A percentile compares a stretch with the other conserved stretches of the same genome.
Conservation (phyloP, 345 rosid genomes). For the Viola odorata region DNA sequence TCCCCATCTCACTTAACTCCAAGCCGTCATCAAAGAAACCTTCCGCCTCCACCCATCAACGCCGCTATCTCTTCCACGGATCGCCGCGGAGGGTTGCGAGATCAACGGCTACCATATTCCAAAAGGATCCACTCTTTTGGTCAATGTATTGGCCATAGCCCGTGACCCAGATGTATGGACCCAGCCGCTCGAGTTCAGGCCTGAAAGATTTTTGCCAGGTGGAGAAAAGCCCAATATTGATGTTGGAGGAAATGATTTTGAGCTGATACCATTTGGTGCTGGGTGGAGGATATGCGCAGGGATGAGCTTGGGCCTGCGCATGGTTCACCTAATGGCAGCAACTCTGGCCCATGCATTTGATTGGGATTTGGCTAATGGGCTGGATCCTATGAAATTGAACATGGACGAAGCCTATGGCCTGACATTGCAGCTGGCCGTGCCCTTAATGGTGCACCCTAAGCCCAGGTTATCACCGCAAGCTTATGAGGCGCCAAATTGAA, state of each 20-base stretch:
- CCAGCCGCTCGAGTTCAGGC: constrained; percentile 50
- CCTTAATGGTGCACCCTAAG: no score
- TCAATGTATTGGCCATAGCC: constrained; percentile 82
- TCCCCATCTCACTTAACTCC: constrained; percentile 51
- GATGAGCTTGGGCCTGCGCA: constrained; percentile 64
- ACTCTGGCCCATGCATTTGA: constrained; percentile 61
- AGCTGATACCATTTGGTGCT: constrained; percentile 80
- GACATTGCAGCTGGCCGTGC: no score
- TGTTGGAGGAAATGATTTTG: constrained; percentile 62
- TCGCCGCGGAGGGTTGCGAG: constrained; percentile 60
- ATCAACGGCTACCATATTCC: constrained; percentile 76
- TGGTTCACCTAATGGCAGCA: constrained; percentile 58
- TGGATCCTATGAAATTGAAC: constrained; percentile 45
- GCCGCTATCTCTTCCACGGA: constrained; percentile 69
- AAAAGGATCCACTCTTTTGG: constrained; percentile 52
- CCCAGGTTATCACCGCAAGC: no score
- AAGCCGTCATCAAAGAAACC: constrained; percentile 70
- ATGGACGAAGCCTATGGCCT: constrained; percentile 75
- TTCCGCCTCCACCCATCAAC: constrained; percentile 83
- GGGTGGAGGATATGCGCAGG: constrained; percentile 88
- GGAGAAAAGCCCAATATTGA: constrained; percentile 53
- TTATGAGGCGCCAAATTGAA: no score
- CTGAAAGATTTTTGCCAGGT: constrained; percentile 80
- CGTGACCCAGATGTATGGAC: constrained; percentile 72
- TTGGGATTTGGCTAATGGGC: constrained; percentile 56